These are phyloP conservation scores for Kalaharituber pfeilii DNA, from an alignment of 2,329 filamentous ascomycete species.

Conservation along the genomic window DNA sequence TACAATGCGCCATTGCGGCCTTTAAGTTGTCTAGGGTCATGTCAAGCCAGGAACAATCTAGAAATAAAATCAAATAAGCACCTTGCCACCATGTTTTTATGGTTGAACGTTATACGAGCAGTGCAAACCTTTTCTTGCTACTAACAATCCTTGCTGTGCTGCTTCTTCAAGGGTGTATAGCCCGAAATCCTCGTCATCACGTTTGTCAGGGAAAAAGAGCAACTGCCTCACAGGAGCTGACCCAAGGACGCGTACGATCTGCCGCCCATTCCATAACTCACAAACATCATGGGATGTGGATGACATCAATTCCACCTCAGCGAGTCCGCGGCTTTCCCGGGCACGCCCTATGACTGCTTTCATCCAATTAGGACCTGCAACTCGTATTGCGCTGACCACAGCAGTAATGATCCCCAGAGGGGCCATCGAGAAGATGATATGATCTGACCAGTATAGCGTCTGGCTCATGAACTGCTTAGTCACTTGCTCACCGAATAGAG, in stretches of 20 bases:
- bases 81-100: not conserved
- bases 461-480: conserved; percentile 26
- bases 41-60: not conserved
- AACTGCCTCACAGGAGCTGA: conserved; percentile 25
- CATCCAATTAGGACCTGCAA: conserved; percentile 23
- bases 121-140: not conserved
- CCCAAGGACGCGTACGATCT: conserved; percentile 26
- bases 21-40: not conserved
- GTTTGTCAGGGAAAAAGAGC: conserved; percentile 12
- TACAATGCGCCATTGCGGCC: not conserved
- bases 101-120: not conserved
- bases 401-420: conserved; percentile 32
- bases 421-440: conserved; percentile 32
- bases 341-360: conserved; percentile 29
- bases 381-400: conserved; percentile 24
- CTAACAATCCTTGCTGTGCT: not conserved
- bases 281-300: conserved; percentile 29
- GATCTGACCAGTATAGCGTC: conserved; percentile 27
- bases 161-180: conserved; percentile 3
- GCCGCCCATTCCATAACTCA: conserved; percentile 26
- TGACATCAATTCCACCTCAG: conserved; percentile 29
- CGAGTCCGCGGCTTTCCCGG: conserved; percentile 25
- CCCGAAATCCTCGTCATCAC: not conserved
- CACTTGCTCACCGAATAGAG: conserved; percentile 24
- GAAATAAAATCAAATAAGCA: not conserved